Evolutionary conservation across 345 rosid species (phyloP).

Genomic region (Lumnitzera littorea): DNA sequence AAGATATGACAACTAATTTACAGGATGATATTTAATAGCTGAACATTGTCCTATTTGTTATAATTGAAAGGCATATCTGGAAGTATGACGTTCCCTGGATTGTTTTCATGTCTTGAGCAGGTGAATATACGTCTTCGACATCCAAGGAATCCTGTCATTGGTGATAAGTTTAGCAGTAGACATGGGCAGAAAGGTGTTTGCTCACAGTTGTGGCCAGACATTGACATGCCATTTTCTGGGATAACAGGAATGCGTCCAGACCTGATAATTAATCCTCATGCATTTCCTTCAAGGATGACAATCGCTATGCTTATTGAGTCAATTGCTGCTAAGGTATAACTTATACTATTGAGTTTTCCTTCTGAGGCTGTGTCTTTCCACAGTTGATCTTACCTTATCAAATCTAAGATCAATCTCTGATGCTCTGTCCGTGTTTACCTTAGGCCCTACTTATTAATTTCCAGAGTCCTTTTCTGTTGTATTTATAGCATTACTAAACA

Average conservation of each 20-base stretch:
- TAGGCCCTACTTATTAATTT: too few species aligned
- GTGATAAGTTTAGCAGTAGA: conserved; percentile 98
- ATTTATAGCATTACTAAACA: too few species aligned
- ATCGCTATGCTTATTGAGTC: conserved; percentile 98
- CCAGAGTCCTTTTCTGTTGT: too few species aligned
- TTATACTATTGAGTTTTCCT: neutral
- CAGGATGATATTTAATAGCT: too few species aligned
- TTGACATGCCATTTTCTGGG: conserved; percentile 97
- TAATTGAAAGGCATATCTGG: too few species aligned
- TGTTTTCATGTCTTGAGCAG: conserved; percentile 27
- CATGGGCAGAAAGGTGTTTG: conserved; percentile 99
- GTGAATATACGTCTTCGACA: conserved; percentile 80
- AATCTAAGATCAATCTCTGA: too few species aligned
- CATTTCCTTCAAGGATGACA: conserved; percentile 98
- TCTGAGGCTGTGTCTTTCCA: neutral
- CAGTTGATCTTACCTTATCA: too few species aligned
- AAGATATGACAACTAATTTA: neutral
- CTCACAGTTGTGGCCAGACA: conserved; percentile 94
- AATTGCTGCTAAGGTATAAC: conserved; percentile 85
- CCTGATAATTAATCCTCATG: conserved; percentile 96
- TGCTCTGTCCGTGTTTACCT: too few species aligned
- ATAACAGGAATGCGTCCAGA: conserved; percentile 97
- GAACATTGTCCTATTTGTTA: too few species aligned
- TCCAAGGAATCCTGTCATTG: conserved; percentile 86
- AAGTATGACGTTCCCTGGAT: neutral